Percentiles rank a stretch among this genome's conserved stretches.
Conservation (phyloP, 176 grass and related monocot species). For the Bromus sterilis region DNA sequence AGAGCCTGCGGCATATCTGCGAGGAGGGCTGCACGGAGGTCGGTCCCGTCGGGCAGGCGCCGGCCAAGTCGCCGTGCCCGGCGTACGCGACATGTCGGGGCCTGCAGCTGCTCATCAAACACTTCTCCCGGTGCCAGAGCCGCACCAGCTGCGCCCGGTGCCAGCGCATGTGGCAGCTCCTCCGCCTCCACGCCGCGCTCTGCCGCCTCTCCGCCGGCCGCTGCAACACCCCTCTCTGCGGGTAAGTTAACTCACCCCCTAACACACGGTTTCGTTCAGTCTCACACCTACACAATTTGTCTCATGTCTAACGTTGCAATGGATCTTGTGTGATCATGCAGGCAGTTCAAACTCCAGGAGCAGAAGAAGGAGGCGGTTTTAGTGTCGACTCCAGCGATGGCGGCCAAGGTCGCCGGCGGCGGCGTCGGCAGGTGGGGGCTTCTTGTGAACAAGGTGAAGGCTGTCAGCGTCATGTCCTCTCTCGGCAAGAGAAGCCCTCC, state of each 20-base stretch:
- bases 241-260: slow-evolving; percentile 13
- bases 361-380: slow-evolving; percentile 39
- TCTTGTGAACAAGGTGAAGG: slow-evolving; percentile 78
- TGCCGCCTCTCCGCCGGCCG: slow-evolving; percentile 21
- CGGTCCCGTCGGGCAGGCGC: slow-evolving; percentile 35
- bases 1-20: slow-evolving; percentile 72
- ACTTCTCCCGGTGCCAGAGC: slow-evolving; percentile 69
- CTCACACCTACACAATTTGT: background rate
- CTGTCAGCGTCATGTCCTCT: slow-evolving; percentile 50
- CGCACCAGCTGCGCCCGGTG: slow-evolving; percentile 60
- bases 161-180: slow-evolving; percentile 88
- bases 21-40: slow-evolving; percentile 64
- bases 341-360: slow-evolving; percentile 58
- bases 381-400: background rate
- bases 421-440: slow-evolving; percentile 58
- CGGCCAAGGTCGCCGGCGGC: background rate
- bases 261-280: background rate
- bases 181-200: slow-evolving; percentile 77
- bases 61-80: slow-evolving; percentile 29
- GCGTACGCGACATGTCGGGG: slow-evolving; percentile 49
- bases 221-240: slow-evolving; percentile 77
- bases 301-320: background rate
- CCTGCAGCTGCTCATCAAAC: slow-evolving; percentile 71
- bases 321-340: background rate
- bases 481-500: slow-evolving; percentile 38